Evolutionary conservation across 2,329 filamentous ascomycete species (phyloP).

Genomic region (Calonectria hawksworthii): DNA sequence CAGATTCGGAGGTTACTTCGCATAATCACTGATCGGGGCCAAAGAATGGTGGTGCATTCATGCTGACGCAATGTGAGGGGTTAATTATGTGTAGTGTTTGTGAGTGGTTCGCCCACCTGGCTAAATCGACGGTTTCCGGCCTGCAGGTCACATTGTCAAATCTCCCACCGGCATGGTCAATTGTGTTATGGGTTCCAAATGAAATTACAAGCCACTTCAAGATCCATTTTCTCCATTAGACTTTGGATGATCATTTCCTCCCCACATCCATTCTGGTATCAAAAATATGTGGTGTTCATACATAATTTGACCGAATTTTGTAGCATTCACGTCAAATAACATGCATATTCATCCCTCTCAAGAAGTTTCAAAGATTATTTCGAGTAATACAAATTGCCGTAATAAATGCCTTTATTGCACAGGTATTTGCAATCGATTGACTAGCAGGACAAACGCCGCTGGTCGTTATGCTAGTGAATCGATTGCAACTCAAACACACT

Average conservation of each 20-base stretch:
- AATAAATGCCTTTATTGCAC: not conserved
- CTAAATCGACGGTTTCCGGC: not conserved
- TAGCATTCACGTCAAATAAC: not conserved
- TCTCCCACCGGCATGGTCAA: constrained; percentile 18
- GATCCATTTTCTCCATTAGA: not conserved
- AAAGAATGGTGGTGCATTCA: not conserved
- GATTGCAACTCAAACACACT: not conserved
- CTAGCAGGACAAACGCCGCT: too few species aligned
- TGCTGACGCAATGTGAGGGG: constrained; percentile 25
- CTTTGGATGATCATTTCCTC: not conserved
- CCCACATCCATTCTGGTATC: not conserved
- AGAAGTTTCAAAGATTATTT: not conserved
- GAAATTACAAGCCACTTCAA: not conserved
- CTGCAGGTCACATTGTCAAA: not conserved
- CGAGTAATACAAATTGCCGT: not conserved
- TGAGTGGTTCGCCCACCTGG: not conserved
- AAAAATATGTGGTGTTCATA: too few species aligned
- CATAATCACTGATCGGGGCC: not conserved
- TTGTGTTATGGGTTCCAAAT: not conserved
- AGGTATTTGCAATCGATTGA: too few species aligned
- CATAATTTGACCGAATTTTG: not conserved
- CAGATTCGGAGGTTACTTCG: not conserved
- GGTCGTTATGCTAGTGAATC: too few species aligned
- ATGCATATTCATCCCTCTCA: not conserved
- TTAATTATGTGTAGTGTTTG: not conserved